Evolutionary conservation across 768 basidiomycete species (phyloP), one percentile per base, ranked within the genome.

Genomic region (Neoboletus brunneissimus): DNA sequence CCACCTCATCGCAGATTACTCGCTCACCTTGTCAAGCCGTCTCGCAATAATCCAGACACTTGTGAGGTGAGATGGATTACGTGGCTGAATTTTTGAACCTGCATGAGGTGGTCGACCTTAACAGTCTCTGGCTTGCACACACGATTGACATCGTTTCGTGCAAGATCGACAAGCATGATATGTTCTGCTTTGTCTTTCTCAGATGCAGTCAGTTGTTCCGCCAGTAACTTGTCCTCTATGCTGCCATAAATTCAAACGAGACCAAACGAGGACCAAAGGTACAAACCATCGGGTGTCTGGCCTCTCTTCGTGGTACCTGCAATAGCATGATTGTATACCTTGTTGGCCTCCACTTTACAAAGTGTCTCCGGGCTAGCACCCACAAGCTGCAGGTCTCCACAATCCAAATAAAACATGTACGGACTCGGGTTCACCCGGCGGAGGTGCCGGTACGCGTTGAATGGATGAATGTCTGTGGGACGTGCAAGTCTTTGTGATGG

Each of bases 341-440:
- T 87, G 67, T 94, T 91, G 66, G 79, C 82, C 72, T 92, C 87
- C 23, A 99, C 94, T 71, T 95, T 98, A 76, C 97, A 98, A 5
- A 99, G 78, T 5, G 95, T 98, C 74, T 99, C 97, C 0, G 97
- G 97, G 64, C 93, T 96, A 2, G 97, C 97, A 12, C 97, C 97
- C n/a, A 98, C 94, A 35, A 99, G 79, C 72, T 98, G 94, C 12
- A 96, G 69, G 53, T 92, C 92, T 6, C 91, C 91, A 63, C 94
- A 96, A 65, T 98, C 91, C 64, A 99, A 72, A 70, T 94, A 99
- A 75, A 95, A 99, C 95, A 97, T 98, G 74, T 99, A 98, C 16
- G 97, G 97, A 53, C 93, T 96, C 1, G 97, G 97, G 65, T 99
- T 99, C 58, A 98, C 83, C 65, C 95, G 88, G 44, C 97, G 87